Conservation (phyloP, 2,329 filamentous ascomycete genomes). For the Iodosphaeria phyllophila region DNA sequence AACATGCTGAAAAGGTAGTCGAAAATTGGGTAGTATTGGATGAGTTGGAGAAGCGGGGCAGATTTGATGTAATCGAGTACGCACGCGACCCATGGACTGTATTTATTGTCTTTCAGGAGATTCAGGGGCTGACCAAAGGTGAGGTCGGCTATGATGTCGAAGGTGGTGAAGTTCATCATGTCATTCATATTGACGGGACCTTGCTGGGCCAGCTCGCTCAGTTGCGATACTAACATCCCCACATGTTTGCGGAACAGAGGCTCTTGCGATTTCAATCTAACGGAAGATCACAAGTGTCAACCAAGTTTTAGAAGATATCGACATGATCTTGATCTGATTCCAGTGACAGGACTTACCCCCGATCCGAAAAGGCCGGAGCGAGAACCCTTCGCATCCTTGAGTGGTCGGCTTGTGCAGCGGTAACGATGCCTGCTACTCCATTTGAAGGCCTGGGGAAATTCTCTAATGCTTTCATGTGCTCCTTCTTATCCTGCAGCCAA, state of each 20-base stretch:
- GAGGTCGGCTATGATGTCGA: constrained; percentile 8
- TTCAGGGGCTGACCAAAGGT: constrained; percentile 6
- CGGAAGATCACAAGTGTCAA: neutral
- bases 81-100: constrained; percentile 5
- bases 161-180: constrained; percentile 6
- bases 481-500: neutral
- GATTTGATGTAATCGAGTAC: constrained; percentile 8
- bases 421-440: constrained; percentile 6
- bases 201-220: constrained; percentile 10
- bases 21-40: constrained; percentile 6
- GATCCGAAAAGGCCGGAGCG: constrained; percentile 7
- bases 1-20: constrained; percentile 4
- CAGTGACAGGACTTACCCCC: constrained; percentile 2
- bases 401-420: constrained; percentile 5
- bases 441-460: neutral
- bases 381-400: constrained; percentile 6
- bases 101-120: constrained; percentile 4
- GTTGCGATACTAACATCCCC: constrained; percentile 16
- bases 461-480: constrained; percentile 3
- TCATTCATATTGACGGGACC: constrained; percentile 6
- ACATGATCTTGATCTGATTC: too few relatives aligned
- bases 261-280: constrained; percentile 5
- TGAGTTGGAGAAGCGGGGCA: constrained; percentile 4
- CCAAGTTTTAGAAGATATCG: too few relatives aligned
- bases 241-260: constrained; percentile 14